These are phyloP conservation scores for Dryadomyces sulphureus DNA, from an alignment of 2,329 filamentous ascomycete genomes.

Conservation along the genomic window DNA sequence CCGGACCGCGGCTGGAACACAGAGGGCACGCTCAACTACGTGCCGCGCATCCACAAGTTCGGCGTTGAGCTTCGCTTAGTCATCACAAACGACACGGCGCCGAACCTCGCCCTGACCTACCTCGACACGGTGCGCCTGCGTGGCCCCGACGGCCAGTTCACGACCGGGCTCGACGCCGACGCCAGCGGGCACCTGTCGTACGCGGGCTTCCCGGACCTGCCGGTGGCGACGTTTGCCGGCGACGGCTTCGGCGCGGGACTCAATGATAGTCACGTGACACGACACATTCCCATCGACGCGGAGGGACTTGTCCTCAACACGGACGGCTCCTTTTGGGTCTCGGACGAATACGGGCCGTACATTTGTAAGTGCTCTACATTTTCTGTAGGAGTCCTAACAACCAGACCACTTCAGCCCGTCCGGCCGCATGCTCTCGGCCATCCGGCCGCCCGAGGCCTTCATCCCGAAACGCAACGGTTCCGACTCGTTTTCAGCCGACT, in stretches of 20 bases:
- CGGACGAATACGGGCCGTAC: conserved; percentile 57
- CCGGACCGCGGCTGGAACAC: conserved; percentile 65
- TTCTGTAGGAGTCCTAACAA: background rate
- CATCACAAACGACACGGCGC: conserved; percentile 32
- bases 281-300: conserved; percentile 44
- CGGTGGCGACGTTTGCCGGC: conserved; percentile 46
- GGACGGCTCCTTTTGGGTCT: conserved; percentile 52
- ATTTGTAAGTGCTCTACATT: conserved; percentile 23
- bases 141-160: conserved; percentile 45
- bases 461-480: conserved; percentile 48
- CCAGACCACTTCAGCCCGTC: conserved; percentile 38
- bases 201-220: conserved; percentile 44
- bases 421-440: conserved; percentile 47
- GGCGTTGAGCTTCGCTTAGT: conserved; percentile 43
- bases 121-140: conserved; percentile 49
- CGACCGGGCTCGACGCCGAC: conserved; percentile 50
- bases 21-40: conserved; percentile 52
- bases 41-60: conserved; percentile 55
- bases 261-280: conserved; percentile 13
- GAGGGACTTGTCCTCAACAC: conserved; percentile 49
- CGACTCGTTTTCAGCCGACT: conserved; percentile 45
- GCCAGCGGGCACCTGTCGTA: conserved; percentile 35
- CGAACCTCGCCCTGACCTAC: conserved; percentile 49
- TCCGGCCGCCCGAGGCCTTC: conserved; percentile 48
- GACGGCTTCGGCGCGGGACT: conserved; percentile 53